These are phyloP conservation scores for Cytospora piceae DNA, from an alignment of 2,329 filamentous ascomycete species.

Conservation along the genomic window DNA sequence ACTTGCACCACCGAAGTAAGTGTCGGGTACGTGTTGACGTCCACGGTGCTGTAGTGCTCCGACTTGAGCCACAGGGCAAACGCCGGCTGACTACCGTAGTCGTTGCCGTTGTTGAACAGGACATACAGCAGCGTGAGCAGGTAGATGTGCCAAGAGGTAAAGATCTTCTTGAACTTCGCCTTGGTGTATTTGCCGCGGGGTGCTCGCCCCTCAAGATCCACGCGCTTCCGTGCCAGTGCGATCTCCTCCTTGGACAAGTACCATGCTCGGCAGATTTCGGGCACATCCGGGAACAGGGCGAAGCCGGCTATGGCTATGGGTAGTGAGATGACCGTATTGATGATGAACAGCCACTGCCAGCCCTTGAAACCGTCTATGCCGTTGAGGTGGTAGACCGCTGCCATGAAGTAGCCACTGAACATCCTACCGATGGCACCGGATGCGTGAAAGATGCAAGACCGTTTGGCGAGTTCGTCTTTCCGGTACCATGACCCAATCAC, in stretches of 20 bases:
- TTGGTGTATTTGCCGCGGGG: constrained; percentile 45
- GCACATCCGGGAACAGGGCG: constrained; percentile 46
- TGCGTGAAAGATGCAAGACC: constrained; percentile 52
- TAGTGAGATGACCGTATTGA: constrained; percentile 60
- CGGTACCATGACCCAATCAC: constrained; percentile 52
- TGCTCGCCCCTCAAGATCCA: constrained; percentile 50
- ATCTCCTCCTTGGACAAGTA: constrained; percentile 45
- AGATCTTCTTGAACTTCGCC: constrained; percentile 62
- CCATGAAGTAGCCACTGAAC: constrained; percentile 60
- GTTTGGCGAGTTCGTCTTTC: constrained; percentile 53
- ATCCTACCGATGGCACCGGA: constrained; percentile 57
- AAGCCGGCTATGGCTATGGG: constrained; percentile 59
- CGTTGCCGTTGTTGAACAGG: constrained; percentile 65
- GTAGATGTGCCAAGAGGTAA: constrained; percentile 68
- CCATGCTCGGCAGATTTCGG: constrained; percentile 44
- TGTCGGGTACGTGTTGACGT: constrained; percentile 61
- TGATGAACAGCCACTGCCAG: constrained; percentile 62
- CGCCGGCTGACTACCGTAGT: constrained; percentile 53
- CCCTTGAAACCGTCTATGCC: constrained; percentile 53
- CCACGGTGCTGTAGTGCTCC: constrained; percentile 45
- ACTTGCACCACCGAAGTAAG: constrained; percentile 59
- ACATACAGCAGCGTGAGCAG: constrained; percentile 61
- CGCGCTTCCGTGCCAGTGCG: constrained; percentile 44
- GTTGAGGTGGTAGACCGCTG: constrained; percentile 43
- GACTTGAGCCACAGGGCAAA: constrained; percentile 56